phyloP scores from a whole-genome alignment of 192 early-diverging fungal genomes.

The Martensiomyces pterosporus region DNA sequence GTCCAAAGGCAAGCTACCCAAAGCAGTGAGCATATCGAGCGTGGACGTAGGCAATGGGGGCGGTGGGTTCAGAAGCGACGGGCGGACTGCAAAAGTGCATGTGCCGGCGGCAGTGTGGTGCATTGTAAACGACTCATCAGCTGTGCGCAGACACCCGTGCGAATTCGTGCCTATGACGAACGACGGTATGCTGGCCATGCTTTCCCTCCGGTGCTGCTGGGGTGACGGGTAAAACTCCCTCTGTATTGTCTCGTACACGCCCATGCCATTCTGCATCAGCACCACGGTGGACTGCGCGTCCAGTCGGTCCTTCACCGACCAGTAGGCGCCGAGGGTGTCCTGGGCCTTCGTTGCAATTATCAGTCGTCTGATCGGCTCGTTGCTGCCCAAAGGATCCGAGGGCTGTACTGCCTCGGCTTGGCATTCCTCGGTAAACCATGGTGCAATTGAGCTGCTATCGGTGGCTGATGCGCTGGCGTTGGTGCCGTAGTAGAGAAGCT shows the following conservation, averaged over 20 bases:
- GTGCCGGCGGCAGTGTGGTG: conserved; percentile 57
- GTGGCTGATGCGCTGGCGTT: conserved; percentile 23
- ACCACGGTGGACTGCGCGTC: conserved; percentile 52
- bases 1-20: conserved; percentile 25
- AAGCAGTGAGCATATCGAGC: conserved; percentile 21
- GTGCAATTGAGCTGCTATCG: conserved; percentile 17
- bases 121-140: conserved; percentile 46
- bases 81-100: conserved; percentile 47
- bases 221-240: conserved; percentile 15
- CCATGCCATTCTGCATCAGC: conserved; percentile 67
- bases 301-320: conserved; percentile 50
- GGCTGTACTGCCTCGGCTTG: conserved; percentile 34
- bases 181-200: conserved; percentile 24
- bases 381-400: conserved; percentile 11
- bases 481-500: conserved; percentile 21
- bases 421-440: conserved; percentile 27
- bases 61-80: conserved; percentile 6
- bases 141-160: conserved; percentile 52
- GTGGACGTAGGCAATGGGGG: conserved; percentile 9
- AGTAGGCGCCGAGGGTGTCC: conserved; percentile 53
- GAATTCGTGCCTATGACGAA: conserved; percentile 55
- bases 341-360: conserved; percentile 66
- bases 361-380: conserved; percentile 49
- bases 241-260: conserved; percentile 54
- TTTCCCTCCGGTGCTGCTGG: conserved; percentile 14